Evolutionary conservation across 345 rosid genomes (phyloP).

Genomic region (Stellera chamaejasme): DNA sequence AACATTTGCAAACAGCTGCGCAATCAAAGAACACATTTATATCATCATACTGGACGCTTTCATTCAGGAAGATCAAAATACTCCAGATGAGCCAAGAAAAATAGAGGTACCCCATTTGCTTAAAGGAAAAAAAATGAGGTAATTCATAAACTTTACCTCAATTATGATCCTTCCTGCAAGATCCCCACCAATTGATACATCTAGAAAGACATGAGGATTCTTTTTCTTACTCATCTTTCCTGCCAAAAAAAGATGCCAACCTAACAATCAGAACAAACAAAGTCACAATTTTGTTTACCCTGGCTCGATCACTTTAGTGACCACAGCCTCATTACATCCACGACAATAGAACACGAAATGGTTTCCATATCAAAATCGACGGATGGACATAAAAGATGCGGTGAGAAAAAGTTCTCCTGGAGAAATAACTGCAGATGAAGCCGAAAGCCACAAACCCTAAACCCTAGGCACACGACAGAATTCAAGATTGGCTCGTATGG

Average conservation of each 20-base stretch:
- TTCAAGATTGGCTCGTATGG: no score
- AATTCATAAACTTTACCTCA: constrained; percentile 49
- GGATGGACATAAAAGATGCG: no score
- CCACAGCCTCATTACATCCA: background rate
- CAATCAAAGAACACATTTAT: constrained; percentile 8
- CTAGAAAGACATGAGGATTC: constrained; percentile 75
- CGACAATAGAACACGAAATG: background rate
- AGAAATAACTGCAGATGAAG: no score
- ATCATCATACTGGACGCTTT: background rate
- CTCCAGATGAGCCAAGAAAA: background rate
- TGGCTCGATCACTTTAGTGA: no score
- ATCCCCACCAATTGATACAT: constrained; percentile 64
- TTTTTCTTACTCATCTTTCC: constrained; percentile 61
- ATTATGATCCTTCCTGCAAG: constrained; percentile 58
- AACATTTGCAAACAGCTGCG: constrained; percentile 80
- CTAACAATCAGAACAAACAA: background rate
- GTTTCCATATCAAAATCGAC: no score
- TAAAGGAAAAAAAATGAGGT: background rate
- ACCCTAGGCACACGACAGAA: background rate
- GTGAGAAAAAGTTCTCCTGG: no score
- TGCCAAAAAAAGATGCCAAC: constrained; percentile 15
- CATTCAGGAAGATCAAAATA: constrained; percentile 1
- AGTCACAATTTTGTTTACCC: no score
- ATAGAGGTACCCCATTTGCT: background rate
- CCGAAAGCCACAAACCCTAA: no score